Percentiles rank a stretch among this genome's conserved stretches.
Conservation (phyloP, 352 stramenopile species). For the Globisporangium recalcitrans region DNA sequence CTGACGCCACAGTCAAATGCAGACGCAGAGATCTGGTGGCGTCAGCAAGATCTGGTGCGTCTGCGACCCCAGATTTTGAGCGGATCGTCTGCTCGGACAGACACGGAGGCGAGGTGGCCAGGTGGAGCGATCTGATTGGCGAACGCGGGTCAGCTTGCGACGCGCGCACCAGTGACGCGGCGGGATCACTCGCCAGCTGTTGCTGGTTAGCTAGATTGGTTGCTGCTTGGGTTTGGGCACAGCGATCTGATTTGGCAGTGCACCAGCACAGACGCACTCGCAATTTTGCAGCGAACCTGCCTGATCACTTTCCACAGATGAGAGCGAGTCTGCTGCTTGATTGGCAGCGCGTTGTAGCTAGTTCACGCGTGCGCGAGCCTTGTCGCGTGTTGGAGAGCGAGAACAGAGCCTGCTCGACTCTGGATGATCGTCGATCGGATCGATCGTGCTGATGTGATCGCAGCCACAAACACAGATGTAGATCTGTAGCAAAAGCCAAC, state of each 20-base stretch:
- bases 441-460: too few relatives aligned
- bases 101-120: background rate
- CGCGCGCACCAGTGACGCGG: slow-evolving; percentile 4
- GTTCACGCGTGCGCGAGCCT: too few relatives aligned
- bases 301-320: background rate
- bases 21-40: background rate
- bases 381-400: too few relatives aligned
- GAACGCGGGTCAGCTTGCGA: background rate
- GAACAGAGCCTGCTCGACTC: too few relatives aligned
- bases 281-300: background rate
- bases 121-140: slow-evolving; percentile 7
- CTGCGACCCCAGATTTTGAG: slow-evolving; percentile 1
- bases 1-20: background rate
- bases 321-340: background rate
- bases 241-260: slow-evolving; percentile 1
- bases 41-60: slow-evolving; percentile 3
- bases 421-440: too few relatives aligned
- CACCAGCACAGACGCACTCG: background rate
- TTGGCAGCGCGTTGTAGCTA: too few relatives aligned
- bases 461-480: too few relatives aligned
- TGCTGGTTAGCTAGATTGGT: background rate
- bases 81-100: background rate
- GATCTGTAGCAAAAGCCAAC: too few relatives aligned
- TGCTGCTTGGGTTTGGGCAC: slow-evolving; percentile 4
- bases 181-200: background rate